Conservation (phyloP, 2,329 filamentous ascomycete species). For the Dactylonectria estremocensis region DNA sequence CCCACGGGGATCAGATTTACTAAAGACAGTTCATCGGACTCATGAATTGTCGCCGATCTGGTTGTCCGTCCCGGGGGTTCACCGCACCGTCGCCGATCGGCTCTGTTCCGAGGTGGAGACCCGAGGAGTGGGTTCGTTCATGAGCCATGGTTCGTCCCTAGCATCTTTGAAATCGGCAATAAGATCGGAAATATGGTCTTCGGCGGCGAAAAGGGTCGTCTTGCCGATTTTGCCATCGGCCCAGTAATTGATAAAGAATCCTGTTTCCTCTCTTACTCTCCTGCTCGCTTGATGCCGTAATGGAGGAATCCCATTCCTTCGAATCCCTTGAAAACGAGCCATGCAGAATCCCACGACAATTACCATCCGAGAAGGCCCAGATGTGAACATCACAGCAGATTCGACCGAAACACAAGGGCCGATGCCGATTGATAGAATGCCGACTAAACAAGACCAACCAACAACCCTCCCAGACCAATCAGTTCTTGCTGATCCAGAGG, state of each 20-base stretch:
- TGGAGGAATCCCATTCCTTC: slow-evolving; percentile 16
- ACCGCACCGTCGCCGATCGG: slow-evolving; percentile 23
- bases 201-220: slow-evolving; percentile 21
- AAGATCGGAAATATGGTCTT: slow-evolving; percentile 42
- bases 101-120: slow-evolving; percentile 31
- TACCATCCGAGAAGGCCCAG: slow-evolving; percentile 10
- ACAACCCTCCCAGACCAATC: slow-evolving; percentile 19
- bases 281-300: slow-evolving; percentile 14
- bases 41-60: slow-evolving; percentile 19
- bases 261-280: slow-evolving; percentile 16
- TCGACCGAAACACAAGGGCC: slow-evolving; percentile 15
- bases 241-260: slow-evolving; percentile 32
- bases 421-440: slow-evolving; percentile 24
- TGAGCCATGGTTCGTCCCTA: slow-evolving; percentile 19
- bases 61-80: slow-evolving; percentile 19
- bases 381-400: slow-evolving; percentile 28
- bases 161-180: slow-evolving; percentile 38
- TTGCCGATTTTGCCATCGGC: slow-evolving; percentile 44
- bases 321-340: slow-evolving; percentile 9
- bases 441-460: slow-evolving; percentile 13
- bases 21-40: not conserved
- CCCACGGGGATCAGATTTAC: too few relatives aligned
- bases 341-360: slow-evolving; percentile 30
- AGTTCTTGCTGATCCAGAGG: slow-evolving; percentile 39
- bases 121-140: slow-evolving; percentile 20